Evolutionary conservation across 1,284 basidiomycete genomes (phyloP).

Genomic region (Papiliotrema fonsecae): DNA sequence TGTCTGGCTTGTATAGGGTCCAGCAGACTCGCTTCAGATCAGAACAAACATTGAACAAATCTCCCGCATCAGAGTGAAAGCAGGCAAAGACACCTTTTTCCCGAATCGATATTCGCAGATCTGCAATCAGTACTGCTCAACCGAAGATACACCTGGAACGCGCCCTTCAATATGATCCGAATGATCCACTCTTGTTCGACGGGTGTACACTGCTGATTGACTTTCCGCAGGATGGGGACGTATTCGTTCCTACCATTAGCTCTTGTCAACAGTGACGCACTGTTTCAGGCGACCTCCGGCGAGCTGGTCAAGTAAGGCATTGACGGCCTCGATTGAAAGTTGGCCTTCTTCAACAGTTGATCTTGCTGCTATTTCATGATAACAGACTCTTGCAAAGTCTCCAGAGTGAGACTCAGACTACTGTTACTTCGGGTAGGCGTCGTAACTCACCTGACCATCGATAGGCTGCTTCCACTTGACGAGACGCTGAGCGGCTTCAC

Average conservation of each 20-base stretch:
- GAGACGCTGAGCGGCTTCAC: slow-evolving; percentile 71
- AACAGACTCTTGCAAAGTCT: slow-evolving; percentile 79
- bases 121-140: slow-evolving; percentile 19
- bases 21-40: slow-evolving; percentile 85
- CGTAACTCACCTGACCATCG: slow-evolving; percentile 29
- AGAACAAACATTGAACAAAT: slow-evolving; percentile 88
- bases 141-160: background rate
- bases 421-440: too few relatives aligned
- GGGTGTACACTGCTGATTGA: slow-evolving; percentile 72
- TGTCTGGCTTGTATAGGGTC: slow-evolving; percentile 48
- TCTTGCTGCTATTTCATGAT: slow-evolving; percentile 74
- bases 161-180: slow-evolving; percentile 81
- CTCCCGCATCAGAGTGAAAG: slow-evolving; percentile 85
- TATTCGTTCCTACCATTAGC: slow-evolving; percentile 59
- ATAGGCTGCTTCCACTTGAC: slow-evolving; percentile 83
- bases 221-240: slow-evolving; percentile 63
- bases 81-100: slow-evolving; percentile 81
- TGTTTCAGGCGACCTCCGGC: slow-evolving; percentile 31
- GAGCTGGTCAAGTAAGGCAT: slow-evolving; percentile 70
- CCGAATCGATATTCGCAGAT: slow-evolving; percentile 49
- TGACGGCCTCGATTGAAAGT: slow-evolving; percentile 73
- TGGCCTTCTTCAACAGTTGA: slow-evolving; percentile 74
- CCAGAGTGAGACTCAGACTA: slow-evolving; percentile 52
- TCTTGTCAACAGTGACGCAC: slow-evolving; percentile 10
- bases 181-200: slow-evolving; percentile 88